Percentiles rank a stretch among this genome's conserved stretches.
Conservation (phyloP, 805 yeast genomes). For the Grigorovia humatica region DNA sequence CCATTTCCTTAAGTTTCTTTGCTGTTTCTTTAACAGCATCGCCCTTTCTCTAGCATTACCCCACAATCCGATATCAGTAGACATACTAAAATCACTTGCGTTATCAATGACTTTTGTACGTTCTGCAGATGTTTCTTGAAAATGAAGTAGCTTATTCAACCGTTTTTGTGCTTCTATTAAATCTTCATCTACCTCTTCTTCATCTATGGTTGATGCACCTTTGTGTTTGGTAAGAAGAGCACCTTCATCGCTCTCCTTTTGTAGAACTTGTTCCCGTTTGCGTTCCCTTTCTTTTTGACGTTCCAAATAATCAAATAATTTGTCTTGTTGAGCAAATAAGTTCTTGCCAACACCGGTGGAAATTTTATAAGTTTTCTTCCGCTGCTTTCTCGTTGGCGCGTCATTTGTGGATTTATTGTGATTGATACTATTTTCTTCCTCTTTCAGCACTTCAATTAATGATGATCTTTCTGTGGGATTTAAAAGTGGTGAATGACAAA, state of each 20-base stretch:
- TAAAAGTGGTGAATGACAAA: conserved; percentile 62
- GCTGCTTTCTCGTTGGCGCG: conserved; percentile 19
- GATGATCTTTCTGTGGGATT: conserved; percentile 49
- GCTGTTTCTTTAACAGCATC: conserved; percentile 75
- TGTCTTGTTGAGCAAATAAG: conserved; percentile 59
- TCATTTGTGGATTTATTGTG: conserved; percentile 4
- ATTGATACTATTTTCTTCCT: conserved; percentile 40
- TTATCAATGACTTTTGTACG: conserved; percentile 88
- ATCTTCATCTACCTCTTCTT: conserved; percentile 37
- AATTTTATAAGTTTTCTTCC: conserved; percentile 37
- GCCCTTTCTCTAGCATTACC: conserved; percentile 79
- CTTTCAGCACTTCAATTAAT: conserved; percentile 41
- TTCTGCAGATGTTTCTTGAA: conserved; percentile 79
- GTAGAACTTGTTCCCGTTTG: conserved; percentile 26
- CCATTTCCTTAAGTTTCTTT: conserved; percentile 54
- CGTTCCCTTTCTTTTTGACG: conserved; percentile 32
- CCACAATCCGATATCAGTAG: conserved; percentile 60
- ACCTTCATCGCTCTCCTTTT: conserved; percentile 22
- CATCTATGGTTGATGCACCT: conserved; percentile 34
- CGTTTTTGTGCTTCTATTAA: conserved; percentile 60
- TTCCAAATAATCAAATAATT: conserved; percentile 51
- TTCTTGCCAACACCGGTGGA: conserved; percentile 55
- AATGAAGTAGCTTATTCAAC: conserved; percentile 61
- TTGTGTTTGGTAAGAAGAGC: conserved; percentile 8
- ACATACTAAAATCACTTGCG: conserved; percentile 64